Conservation (phyloP, 2,329 filamentous ascomycete genomes). For the Trichoderma koningiopsis region DNA sequence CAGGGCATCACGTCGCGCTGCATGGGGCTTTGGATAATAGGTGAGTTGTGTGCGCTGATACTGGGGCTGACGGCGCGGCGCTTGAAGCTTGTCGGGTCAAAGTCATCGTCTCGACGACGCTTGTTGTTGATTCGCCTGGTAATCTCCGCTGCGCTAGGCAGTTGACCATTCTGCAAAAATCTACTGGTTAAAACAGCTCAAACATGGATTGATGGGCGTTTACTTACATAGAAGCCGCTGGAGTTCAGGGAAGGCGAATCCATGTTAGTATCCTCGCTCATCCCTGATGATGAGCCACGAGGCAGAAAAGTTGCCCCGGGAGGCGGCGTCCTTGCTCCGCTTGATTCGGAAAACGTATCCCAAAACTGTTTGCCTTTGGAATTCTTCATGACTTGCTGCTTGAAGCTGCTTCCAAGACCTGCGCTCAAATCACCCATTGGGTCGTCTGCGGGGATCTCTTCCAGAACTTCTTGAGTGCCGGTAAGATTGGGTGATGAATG, state of each 20-base stretch:
- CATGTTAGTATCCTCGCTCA: conserved; percentile 73
- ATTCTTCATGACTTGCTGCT: conserved; percentile 71
- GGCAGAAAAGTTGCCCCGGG: conserved; percentile 66
- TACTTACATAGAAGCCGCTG: conserved; percentile 41
- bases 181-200: neutral
- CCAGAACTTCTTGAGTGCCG: conserved; percentile 61
- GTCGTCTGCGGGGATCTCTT: conserved; percentile 71
- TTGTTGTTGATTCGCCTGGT: conserved; percentile 78
- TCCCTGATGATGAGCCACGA: conserved; percentile 59
- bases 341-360: conserved; percentile 74
- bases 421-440: conserved; percentile 60
- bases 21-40: conserved; percentile 80
- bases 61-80: conserved; percentile 88
- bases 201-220: conserved; percentile 29
- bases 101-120: conserved; percentile 86
- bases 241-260: conserved; percentile 61
- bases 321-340: conserved; percentile 59
- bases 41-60: conserved; percentile 88
- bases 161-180: conserved; percentile 36
- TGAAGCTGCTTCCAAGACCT: conserved; percentile 67
- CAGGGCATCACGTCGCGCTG: conserved; percentile 71
- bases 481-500: conserved; percentile 70
- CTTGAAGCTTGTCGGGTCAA: conserved; percentile 87
- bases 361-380: conserved; percentile 71
- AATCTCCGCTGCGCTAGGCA: conserved; percentile 71